These are phyloP conservation scores for Posidonia oceanica DNA, from an alignment of 116 monocot genomes.

Conservation along the genomic window DNA sequence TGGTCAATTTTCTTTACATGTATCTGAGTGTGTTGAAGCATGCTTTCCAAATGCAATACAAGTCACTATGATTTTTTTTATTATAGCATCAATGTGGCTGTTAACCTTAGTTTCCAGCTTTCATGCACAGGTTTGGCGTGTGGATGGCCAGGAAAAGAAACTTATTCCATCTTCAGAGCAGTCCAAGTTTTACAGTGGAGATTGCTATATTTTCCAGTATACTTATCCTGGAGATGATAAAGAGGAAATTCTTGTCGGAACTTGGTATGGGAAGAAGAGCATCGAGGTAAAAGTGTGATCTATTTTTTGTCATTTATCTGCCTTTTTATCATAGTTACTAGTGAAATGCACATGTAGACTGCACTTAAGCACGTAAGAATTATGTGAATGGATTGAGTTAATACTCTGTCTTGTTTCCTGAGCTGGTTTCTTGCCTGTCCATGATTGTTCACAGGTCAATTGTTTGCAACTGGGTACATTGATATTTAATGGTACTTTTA, in stretches of 20 bases:
- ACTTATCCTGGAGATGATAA: constrained; percentile 75
- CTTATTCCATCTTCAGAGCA: constrained; percentile 73
- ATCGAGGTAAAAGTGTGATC: constrained; percentile 36
- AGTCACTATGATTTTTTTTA: background rate
- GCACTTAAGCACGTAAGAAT: too few species aligned
- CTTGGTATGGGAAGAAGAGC: constrained; percentile 95
- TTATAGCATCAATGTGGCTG: background rate
- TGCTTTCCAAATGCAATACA: background rate
- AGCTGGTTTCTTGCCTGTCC: too few species aligned
- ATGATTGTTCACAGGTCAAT: too few species aligned
- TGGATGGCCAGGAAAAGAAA: constrained; percentile 68
- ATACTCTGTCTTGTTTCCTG: too few species aligned
- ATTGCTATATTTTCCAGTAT: constrained; percentile 99
- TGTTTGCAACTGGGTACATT: too few species aligned
- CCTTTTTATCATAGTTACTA: too few species aligned
- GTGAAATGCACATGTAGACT: too few species aligned
- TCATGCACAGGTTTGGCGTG: constrained; percentile 65
- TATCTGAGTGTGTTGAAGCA: background rate
- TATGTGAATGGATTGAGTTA: too few species aligned
- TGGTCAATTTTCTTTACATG: background rate
- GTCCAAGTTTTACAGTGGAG: constrained; percentile 86
- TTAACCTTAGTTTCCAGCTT: constrained; percentile 9
- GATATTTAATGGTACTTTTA: too few species aligned
- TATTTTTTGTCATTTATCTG: background rate
- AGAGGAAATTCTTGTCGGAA: constrained; percentile 88